These are phyloP conservation scores for Fusarium gaditjirri DNA, from an alignment of 2,329 filamentous ascomycete species.

Conservation along the genomic window DNA sequence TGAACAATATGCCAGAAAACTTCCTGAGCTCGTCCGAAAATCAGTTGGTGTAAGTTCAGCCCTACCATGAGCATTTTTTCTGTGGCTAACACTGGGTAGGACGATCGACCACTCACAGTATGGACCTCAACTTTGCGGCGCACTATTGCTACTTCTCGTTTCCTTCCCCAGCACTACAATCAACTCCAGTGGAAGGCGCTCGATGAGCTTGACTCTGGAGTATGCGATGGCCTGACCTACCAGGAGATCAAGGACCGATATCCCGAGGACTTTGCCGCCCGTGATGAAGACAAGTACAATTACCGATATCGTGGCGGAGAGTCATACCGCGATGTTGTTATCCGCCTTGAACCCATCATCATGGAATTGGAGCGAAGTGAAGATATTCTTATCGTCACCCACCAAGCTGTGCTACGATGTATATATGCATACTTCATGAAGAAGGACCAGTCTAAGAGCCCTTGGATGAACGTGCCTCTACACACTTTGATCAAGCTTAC, in stretches of 20 bases:
- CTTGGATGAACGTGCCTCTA: constrained; percentile 98
- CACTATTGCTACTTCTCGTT: constrained; percentile 90
- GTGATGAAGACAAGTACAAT: constrained; percentile 99
- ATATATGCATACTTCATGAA: constrained; percentile 99
- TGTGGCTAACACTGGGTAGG: constrained; percentile 52
- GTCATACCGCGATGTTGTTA: constrained; percentile 95
- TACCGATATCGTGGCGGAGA: constrained; percentile 98
- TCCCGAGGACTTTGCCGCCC: constrained; percentile 93
- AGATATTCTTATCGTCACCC: constrained; percentile 97
- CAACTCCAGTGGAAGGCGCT: constrained; percentile 99
- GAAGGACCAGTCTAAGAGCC: constrained; percentile 88
- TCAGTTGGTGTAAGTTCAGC: constrained; percentile 79
- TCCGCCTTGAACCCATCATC: constrained; percentile 97
- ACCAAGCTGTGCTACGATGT: constrained; percentile 95
- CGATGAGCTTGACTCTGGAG: constrained; percentile 94
- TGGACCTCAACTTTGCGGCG: constrained; percentile 76
- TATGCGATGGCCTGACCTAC: constrained; percentile 96
- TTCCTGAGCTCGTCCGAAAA: constrained; percentile 85
- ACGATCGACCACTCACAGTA: constrained; percentile 69
- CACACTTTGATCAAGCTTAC: constrained; percentile 98
- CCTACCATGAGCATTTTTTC: not conserved
- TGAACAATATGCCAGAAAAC: constrained; percentile 83
- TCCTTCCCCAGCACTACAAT: constrained; percentile 83
- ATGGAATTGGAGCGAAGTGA: constrained; percentile 98
- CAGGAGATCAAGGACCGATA: constrained; percentile 91